These are phyloP conservation scores for Paragyromitra xinjiangensis DNA, from an alignment of 495 filamentous ascomycete species.

Conservation along the genomic window DNA sequence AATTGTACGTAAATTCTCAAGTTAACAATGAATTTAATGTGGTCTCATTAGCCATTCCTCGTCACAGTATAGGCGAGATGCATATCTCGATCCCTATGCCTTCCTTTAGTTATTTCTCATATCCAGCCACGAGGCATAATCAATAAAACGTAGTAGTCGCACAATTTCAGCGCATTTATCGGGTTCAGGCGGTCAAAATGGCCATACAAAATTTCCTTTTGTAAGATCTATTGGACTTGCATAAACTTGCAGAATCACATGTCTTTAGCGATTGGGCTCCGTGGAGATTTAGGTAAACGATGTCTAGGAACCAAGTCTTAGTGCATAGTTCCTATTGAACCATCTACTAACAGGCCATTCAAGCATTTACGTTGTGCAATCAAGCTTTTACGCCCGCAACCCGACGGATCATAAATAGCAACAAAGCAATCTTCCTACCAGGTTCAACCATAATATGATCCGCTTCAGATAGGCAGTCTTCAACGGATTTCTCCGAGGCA, in stretches of 20 bases:
- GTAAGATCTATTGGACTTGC: not conserved
- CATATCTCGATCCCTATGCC: not conserved
- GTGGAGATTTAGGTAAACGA: not conserved
- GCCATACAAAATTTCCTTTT: not conserved
- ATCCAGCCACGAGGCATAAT: not conserved
- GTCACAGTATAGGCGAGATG: not conserved
- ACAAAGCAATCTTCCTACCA: constrained; percentile 5
- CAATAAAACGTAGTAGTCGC: not conserved
- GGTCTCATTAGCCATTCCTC: not conserved
- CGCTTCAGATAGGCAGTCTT: not conserved
- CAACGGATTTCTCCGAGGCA: constrained; percentile 1
- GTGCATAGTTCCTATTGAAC: not conserved
- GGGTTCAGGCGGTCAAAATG: not conserved
- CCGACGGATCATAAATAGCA: constrained; percentile 1
- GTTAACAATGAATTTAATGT: constrained; percentile 9
- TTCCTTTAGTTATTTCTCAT: not conserved
- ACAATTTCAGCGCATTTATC: not conserved
- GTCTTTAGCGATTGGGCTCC: constrained; percentile 4
- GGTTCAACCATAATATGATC: not conserved
- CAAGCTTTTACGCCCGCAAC: constrained; percentile 1
- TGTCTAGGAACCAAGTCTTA: not conserved
- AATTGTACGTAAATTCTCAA: not conserved
- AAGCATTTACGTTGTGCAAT: constrained; percentile 2
- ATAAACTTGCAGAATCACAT: not conserved
- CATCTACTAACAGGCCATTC: not conserved